These are phyloP conservation scores for Bauhinia variegata DNA, from an alignment of 306 rosid species.

Conservation along the genomic window DNA sequence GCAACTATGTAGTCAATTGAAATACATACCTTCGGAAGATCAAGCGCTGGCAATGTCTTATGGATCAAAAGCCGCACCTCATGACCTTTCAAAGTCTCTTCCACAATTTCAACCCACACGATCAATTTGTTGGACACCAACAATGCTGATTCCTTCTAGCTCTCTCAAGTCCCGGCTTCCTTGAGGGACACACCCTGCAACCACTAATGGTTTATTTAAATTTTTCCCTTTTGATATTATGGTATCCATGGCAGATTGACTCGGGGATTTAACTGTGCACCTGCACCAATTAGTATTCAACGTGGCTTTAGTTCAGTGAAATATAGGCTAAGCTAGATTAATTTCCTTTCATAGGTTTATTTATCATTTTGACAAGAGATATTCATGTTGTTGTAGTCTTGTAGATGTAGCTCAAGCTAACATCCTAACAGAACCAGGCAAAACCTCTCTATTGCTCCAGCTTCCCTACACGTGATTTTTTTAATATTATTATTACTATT, in stretches of 20 bases:
- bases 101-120: slow-evolving; percentile 98
- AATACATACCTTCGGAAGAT: slow-evolving; percentile 88
- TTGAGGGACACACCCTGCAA: slow-evolving; percentile 99
- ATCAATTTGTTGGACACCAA: slow-evolving; percentile 98
- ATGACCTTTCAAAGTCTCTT: slow-evolving; percentile 94
- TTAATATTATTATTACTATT: no score
- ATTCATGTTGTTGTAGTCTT: no score
- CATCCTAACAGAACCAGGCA: no score
- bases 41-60: slow-evolving; percentile 88
- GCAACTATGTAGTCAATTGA: slow-evolving; percentile 10
- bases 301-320: background rate
- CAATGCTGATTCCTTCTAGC: slow-evolving; percentile 89
- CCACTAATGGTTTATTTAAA: slow-evolving; percentile 84
- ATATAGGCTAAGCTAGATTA: no score
- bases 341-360: slow-evolving; percentile 14
- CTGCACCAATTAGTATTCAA: slow-evolving; percentile 44
- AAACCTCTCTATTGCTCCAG: no score
- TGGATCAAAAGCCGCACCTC: slow-evolving; percentile 91
- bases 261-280: slow-evolving; percentile 94
- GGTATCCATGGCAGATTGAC: slow-evolving; percentile 99
- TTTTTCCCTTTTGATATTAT: slow-evolving; percentile 74
- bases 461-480: no score
- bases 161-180: slow-evolving; percentile 86
- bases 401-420: no score
- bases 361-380: background rate